These are phyloP conservation scores for Climacium dendroides DNA, from an alignment of 225 moss, liverwort and hornwort species.

Conservation along the genomic window DNA sequence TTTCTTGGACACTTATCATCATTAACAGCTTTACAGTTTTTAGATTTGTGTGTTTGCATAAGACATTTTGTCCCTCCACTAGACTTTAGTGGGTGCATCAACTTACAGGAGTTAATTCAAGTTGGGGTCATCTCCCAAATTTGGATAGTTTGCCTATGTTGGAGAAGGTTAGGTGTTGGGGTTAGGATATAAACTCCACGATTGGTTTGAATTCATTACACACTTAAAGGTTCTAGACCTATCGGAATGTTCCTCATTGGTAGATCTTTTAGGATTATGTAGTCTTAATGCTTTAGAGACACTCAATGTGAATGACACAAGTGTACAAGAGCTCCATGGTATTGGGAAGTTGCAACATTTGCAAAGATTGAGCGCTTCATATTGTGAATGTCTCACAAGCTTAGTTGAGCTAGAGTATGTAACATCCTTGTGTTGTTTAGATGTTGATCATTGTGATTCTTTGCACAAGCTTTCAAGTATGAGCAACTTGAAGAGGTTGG, in stretches of 20 bases:
- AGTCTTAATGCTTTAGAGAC: background rate
- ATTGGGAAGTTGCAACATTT: background rate
- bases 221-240: background rate
- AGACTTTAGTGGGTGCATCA: background rate
- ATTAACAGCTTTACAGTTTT: background rate
- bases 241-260: rapidly evolving
- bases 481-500: background rate
- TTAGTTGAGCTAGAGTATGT: background rate
- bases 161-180: background rate
- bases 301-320: rapidly evolving
- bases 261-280: background rate
- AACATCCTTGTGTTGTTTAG: background rate
- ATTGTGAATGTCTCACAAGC: rapidly evolving
- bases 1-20: background rate
- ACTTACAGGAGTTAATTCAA: background rate
- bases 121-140: background rate
- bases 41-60: rapidly evolving
- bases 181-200: rapidly evolving
- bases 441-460: rapidly evolving
- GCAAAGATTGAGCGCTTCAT: background rate
- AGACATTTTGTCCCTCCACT: rapidly evolving
- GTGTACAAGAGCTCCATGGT: background rate
- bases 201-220: background rate
- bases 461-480: background rate
- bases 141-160: background rate